Evolutionary conservation across 441 rosid genomes (phyloP), one percentile per base, ranked within the genome.

Genomic region (Populus hybrid): DNA sequence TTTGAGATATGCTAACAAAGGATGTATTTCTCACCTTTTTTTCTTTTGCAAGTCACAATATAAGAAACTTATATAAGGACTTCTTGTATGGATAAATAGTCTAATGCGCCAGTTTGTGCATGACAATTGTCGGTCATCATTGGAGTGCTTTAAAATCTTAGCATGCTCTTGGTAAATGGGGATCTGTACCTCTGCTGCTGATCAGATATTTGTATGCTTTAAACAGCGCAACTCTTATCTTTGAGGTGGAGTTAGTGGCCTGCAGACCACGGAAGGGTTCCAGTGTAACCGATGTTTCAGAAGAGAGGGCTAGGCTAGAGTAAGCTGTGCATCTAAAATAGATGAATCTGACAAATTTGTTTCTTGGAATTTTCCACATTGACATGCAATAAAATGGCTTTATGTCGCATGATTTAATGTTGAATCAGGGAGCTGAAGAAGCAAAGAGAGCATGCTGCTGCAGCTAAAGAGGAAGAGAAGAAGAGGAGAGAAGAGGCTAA

Each of bases 241-340:
- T 93, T 69, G 97, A 93, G 86, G 95, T 93, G 87, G 99, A 92
- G 86, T 69, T 93, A 57, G 85, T 91, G 34, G 89, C 93, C 70
- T 96, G 98, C 89, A 89, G 85, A 67, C 98, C 98, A 18, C 83
- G 95, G 67, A 93, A 88, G 79, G 93, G 99, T 80, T 87, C 91
- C 28, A 93, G 95, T 65, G 73, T 85, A 8, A 87, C 86, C 76
- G 87, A 90, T 50, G 95, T 87, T 68, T 89, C 97, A 2, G 97
- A 91, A 83, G 99, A 96, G 76, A 88, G 93, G 84, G 92, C 98
- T 28, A 91, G 98, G 86, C 95, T 94, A 16, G 99, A 94, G 98
- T 94, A 86, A 92, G 98, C 76, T 11, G 0, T 40, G 35, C 34
- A 35, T 69, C 2, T 34, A 23, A 9, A 46, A 24, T 70, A 16